Evolutionary conservation across 192 early-diverging fungal genomes (phyloP), one percentile per base, ranked within the genome.

Genomic region (Coemansia sp.): DNA sequence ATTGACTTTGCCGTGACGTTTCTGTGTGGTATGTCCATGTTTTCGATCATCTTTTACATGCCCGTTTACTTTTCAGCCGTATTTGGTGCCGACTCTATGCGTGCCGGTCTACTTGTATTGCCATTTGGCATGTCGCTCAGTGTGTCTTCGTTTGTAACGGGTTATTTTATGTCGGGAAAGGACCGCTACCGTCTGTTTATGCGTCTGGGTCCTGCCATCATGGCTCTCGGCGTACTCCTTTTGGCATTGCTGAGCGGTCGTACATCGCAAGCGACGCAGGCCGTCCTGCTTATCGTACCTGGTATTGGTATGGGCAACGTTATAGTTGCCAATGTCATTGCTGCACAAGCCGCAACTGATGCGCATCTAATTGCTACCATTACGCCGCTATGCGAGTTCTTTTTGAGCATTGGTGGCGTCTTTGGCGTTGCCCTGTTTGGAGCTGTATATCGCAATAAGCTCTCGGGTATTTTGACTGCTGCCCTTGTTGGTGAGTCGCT

Each of bases 231-330:
- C 9, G 60, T 80, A 10, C 84, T 80, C 20, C 70, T 95, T 35
- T 61, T 91, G 27, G 78, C 86, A 4, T 83, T 86, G 5, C 70
- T 92, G 12, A 67, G 75, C 37, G 82, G 74, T 22, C 73, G 82
- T 16, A 79, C 86, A 3, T 69, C 71, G 27, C 67, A 71, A 37
- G 84, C 66, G 24, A 55, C 76, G 56, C 77, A 86, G 40, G 84
- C 89, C 35, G 83, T 85, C 12, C 89, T 84, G 67, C 77, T 93
- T 40, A 44, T 94, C 9, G 76, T 94, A 47, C 64, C 87, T 13
- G 95, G 94, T 7, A 30, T 86, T 5, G 96, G 96, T 9, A 74
- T 90, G 56, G 95, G 96, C 20, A 76, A 83, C 41, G 83, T 88
- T 22, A 84, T 95, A 59, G 92, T 95, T 59, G 87, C 88, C 6